Evolutionary conservation across 768 basidiomycete species (phyloP).

Genomic region (Mycena kentingensis): DNA sequence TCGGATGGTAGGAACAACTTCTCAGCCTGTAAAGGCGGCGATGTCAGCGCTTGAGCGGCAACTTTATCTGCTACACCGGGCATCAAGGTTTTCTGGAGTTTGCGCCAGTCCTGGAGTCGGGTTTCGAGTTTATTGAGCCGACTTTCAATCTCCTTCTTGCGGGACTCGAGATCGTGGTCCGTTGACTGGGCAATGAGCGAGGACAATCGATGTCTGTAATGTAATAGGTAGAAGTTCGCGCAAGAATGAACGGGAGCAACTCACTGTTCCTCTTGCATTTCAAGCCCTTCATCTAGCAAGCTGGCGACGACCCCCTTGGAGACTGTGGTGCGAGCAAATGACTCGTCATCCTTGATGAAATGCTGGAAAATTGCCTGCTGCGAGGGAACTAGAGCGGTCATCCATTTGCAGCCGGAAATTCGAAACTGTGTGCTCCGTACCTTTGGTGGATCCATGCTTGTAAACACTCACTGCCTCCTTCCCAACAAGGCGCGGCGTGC

Average conservation of each 20-base stretch:
- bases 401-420: not conserved
- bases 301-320: not conserved
- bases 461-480: not conserved
- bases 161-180: not conserved
- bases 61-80: not conserved
- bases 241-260: too few species aligned
- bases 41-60: not conserved
- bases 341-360: not conserved
- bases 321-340: not conserved
- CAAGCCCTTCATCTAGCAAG: not conserved
- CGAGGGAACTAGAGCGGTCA: not conserved
- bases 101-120: not conserved
- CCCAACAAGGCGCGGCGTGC: not conserved
- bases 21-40: not conserved
- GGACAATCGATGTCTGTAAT: not conserved
- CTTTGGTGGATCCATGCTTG: not conserved
- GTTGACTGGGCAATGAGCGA: not conserved
- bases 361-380: not conserved
- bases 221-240: not conserved
- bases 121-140: not conserved
- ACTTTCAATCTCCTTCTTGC: not conserved
- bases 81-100: not conserved
- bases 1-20: not conserved
- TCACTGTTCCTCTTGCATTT: not conserved
- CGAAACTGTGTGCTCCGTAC: not conserved